These are phyloP conservation scores for Phoma herbarum DNA, from an alignment of 2,329 filamentous ascomycete genomes.

Conservation along the genomic window DNA sequence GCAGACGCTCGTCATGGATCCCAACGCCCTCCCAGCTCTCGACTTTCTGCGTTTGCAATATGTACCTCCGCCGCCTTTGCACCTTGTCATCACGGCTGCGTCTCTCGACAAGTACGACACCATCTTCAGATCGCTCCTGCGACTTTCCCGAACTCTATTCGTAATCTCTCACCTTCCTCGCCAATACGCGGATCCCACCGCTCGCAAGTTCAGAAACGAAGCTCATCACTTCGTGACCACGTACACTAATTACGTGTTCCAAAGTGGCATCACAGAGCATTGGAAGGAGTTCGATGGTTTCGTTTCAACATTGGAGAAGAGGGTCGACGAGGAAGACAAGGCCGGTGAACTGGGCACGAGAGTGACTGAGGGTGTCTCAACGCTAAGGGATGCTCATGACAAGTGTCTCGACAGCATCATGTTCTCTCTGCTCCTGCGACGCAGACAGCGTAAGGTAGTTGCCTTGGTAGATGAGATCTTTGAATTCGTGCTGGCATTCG, in stretches of 20 bases:
- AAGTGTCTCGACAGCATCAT: slow-evolving; percentile 78
- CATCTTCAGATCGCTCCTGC: slow-evolving; percentile 81
- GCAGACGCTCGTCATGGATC: slow-evolving; percentile 83
- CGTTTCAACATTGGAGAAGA: slow-evolving; percentile 69
- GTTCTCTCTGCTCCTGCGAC: slow-evolving; percentile 75
- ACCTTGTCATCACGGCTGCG: slow-evolving; percentile 74
- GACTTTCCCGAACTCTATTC: slow-evolving; percentile 80
- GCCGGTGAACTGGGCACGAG: slow-evolving; percentile 58
- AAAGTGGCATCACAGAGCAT: slow-evolving; percentile 74
- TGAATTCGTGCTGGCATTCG: slow-evolving; percentile 72
- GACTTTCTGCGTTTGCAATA: slow-evolving; percentile 93
- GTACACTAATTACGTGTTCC: slow-evolving; percentile 80
- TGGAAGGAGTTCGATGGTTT: slow-evolving; percentile 77
- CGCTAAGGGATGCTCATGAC: slow-evolving; percentile 75
- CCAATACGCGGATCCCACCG: slow-evolving; percentile 29
- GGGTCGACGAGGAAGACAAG: slow-evolving; percentile 58
- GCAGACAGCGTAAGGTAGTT: slow-evolving; percentile 76
- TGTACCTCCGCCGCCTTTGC: slow-evolving; percentile 74
- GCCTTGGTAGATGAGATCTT: slow-evolving; percentile 81
- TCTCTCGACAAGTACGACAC: slow-evolving; percentile 83
- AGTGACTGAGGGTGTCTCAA: slow-evolving; percentile 68
- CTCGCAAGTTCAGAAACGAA: slow-evolving; percentile 70
- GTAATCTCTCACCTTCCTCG: slow-evolving; percentile 62
- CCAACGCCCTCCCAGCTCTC: slow-evolving; percentile 83
- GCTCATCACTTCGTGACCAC: slow-evolving; percentile 80